phyloP scores from a whole-genome alignment of 2,329 filamentous ascomycete genomes.

The Sarocladium brachiariae region DNA sequence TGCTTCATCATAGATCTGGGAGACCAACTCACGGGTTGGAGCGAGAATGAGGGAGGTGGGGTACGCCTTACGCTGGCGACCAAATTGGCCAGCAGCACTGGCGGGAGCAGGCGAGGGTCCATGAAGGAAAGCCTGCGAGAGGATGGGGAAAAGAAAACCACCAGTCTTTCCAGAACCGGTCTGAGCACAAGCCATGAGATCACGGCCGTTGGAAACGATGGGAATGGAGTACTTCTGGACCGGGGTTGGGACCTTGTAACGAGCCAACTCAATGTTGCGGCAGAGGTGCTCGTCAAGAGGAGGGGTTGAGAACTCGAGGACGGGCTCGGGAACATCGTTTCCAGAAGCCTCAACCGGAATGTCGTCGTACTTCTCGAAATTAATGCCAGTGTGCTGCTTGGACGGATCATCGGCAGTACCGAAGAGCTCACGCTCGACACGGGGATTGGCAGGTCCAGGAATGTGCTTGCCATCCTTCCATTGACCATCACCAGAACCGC shows the following conservation, averaged over 20 bases:
- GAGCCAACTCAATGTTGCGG: conserved; percentile 85
- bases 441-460: conserved; percentile 78
- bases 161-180: conserved; percentile 99
- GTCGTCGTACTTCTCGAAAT: conserved; percentile 99
- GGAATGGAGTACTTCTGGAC: conserved; percentile 99
- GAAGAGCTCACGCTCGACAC: conserved; percentile 92
- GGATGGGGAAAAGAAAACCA: conserved; percentile 97
- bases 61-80: conserved; percentile 95
- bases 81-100: conserved; percentile 63
- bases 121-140: conserved; percentile 92
- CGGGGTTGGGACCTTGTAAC: conserved; percentile 92
- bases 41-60: conserved; percentile 94
- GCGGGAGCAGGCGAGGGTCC: conserved; percentile 69
- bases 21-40: conserved; percentile 95
- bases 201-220: conserved; percentile 95
- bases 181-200: conserved; percentile 99
- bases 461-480: conserved; percentile 98
- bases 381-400: conserved; percentile 97
- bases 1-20: conserved; percentile 95
- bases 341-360: conserved; percentile 97
- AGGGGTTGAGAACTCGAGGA: conserved; percentile 85
- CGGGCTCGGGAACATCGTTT: conserved; percentile 84
- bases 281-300: conserved; percentile 92
- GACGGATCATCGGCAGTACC: conserved; percentile 83
- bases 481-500: conserved; percentile 88